Evolutionary conservation across 148 eudicot species (phyloP).

Genomic region (Tetragonia tetragonoides): DNA sequence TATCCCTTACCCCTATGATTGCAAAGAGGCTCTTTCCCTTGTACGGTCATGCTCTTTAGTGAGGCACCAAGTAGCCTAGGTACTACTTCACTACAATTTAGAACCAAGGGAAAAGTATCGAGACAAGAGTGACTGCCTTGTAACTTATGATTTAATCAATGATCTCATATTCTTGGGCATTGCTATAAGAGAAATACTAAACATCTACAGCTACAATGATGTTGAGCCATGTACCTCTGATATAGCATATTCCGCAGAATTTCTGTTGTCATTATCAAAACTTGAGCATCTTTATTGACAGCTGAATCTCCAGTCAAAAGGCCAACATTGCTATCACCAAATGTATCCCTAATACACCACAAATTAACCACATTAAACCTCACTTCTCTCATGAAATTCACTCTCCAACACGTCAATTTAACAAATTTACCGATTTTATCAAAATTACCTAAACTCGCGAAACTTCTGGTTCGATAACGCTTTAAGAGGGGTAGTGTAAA

Average conservation of each 20-base stretch:
- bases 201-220: neutral
- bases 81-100: neutral
- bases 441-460: slow-evolving; percentile 74
- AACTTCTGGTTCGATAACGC: slow-evolving; percentile 97
- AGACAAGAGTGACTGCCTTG: neutral
- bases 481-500: slow-evolving; percentile 95
- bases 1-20: too few relatives aligned
- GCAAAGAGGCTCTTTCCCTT: too few relatives aligned
- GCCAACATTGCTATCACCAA: slow-evolving; percentile 90
- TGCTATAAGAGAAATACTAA: neutral
- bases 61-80: too few relatives aligned
- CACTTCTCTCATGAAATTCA: neutral
- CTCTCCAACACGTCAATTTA: neutral
- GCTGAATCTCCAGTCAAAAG: slow-evolving; percentile 98
- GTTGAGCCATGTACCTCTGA: slow-evolving; percentile 53
- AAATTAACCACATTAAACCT: slow-evolving; percentile 3
- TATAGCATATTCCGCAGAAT: slow-evolving; percentile 95
- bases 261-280: slow-evolving; percentile 96
- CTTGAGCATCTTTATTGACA: slow-evolving; percentile 88
- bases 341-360: slow-evolving; percentile 55
- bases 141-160: too few relatives aligned
- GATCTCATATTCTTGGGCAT: neutral
- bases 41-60: too few relatives aligned
- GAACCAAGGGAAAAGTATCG: neutral
- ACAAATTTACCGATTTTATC: slow-evolving; percentile 1